Evolutionary conservation across 768 basidiomycete genomes (phyloP), one percentile per base, ranked within the genome.

Genomic region (Tricholoma sp.): DNA sequence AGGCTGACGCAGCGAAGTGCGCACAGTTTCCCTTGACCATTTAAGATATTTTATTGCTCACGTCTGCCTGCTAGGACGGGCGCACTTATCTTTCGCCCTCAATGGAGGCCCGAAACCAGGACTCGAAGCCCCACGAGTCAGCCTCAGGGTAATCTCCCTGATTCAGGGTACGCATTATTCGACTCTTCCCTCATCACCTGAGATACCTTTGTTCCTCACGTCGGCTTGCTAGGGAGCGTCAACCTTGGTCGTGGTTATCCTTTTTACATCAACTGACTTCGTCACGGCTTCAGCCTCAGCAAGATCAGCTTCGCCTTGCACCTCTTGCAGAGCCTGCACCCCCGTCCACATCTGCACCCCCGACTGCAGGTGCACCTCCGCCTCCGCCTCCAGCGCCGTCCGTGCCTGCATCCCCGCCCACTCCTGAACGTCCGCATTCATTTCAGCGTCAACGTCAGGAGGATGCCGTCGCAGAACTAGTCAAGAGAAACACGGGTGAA

Each of bases 381-480:
- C n/a, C n/a, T n/a, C n/a, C n/a, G n/a, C 32, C 32, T 33, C 32
- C 32, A 33, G 32, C 32, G 32, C 32, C 5, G 32, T 10, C 32
- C 32, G 10, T 33, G 49, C n/a, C 49, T 17, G 31, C 24, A 32
- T 13, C 49, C 17, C 28, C n/a, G 11, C 13, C 49, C 49, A 7
- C 13, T 33, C 28, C n/a, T 50, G 29, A 31, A 32, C 49, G 49
- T 29, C 28, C 31, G 12, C 28, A 33, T 33, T 10, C 32, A 33
- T 10, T 7, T 32, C 24, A 17, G 8, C 29, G n/a, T 32, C n/a
- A 15, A 29, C n/a, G 12, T 50, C n/a, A 29, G 33, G 49, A 24
- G 49, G 55, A 56, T 50, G 48, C 50, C 28, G 34, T 56, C 10
- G 34, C 33, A 18, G 13, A 50, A 13, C 48, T 56, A 20, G 36